These are phyloP conservation scores for Sporothrix phasma DNA, from an alignment of 2,329 filamentous ascomycete genomes.

Conservation along the genomic window DNA sequence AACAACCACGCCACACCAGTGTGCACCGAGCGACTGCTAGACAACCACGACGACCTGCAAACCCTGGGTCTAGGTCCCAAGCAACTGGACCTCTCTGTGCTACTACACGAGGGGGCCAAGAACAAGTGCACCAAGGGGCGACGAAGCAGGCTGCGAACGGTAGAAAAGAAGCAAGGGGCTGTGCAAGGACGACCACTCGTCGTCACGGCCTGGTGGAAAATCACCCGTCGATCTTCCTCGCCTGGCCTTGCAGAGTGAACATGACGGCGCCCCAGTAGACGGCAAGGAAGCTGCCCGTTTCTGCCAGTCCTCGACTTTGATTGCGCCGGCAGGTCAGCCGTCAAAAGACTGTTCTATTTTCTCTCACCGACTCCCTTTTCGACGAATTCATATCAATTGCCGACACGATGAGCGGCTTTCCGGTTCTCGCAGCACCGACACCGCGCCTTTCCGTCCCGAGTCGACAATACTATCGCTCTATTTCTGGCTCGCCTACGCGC, in stretches of 20 bases:
- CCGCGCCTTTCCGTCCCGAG: slow-evolving; percentile 31
- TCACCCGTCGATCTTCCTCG: neutral
- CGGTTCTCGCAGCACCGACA: slow-evolving; percentile 26
- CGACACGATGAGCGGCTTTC: slow-evolving; percentile 29
- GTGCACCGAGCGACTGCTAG: neutral
- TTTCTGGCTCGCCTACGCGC: slow-evolving; percentile 37
- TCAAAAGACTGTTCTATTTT: neutral
- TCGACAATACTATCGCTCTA: slow-evolving; percentile 29
- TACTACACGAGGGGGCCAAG: neutral
- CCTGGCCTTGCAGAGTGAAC: neutral
- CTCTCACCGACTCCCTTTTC: neutral
- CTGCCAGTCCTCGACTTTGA: neutral
- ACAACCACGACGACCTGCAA: neutral
- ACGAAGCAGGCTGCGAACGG: neutral
- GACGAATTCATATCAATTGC: neutral
- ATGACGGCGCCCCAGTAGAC: slow-evolving; percentile 1
- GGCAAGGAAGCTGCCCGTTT: neutral
- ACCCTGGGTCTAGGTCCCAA: neutral
- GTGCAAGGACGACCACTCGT: neutral
- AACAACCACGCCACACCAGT: neutral
- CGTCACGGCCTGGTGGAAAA: neutral
- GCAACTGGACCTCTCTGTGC: neutral
- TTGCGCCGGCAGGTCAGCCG: neutral
- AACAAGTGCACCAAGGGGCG: neutral
- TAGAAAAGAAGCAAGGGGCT: neutral